Conservation (phyloP, 2,329 filamentous ascomycete species). For the Cytospora leucostoma region DNA sequence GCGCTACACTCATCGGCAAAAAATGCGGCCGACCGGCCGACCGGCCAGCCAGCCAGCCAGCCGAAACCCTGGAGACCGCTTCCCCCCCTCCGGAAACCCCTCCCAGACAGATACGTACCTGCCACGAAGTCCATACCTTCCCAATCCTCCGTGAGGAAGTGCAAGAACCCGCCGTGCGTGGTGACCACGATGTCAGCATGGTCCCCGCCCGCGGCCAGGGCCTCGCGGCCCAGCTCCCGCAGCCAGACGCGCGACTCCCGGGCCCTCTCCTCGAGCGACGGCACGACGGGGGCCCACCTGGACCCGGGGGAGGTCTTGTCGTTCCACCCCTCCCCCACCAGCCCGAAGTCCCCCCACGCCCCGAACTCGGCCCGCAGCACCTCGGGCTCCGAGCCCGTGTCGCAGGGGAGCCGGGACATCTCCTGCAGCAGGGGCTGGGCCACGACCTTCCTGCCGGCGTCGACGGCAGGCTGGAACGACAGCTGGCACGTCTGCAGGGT, state of each 20-base stretch:
- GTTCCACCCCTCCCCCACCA: constrained; percentile 70
- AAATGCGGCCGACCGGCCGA: no score
- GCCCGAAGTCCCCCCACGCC: constrained; percentile 61
- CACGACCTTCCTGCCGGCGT: constrained; percentile 53
- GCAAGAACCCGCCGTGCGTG: constrained; percentile 80
- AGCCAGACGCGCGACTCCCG: constrained; percentile 62
- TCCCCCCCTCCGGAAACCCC: neutral
- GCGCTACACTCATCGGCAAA: no score
- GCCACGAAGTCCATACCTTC: constrained; percentile 52
- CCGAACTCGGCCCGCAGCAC: constrained; percentile 63
- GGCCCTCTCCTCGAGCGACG: constrained; percentile 62
- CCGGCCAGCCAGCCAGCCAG: no score
- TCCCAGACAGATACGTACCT: constrained; percentile 37
- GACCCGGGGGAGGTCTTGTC: constrained; percentile 54
- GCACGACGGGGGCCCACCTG: constrained; percentile 49
- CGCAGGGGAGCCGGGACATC: constrained; percentile 72
- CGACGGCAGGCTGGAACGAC: constrained; percentile 62
- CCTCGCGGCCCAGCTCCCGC: constrained; percentile 45
- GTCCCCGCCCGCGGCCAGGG: constrained; percentile 32
- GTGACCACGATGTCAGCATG: constrained; percentile 69
- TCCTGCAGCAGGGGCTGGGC: constrained; percentile 79
- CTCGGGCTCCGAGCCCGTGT: constrained; percentile 64
- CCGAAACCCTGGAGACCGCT: no score
- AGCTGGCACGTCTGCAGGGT: constrained; percentile 77
- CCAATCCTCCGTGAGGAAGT: constrained; percentile 85